Evolutionary conservation across 257 asterid species (phyloP), one percentile per base, ranked within the genome.

Genomic region (Thymus quinquecostatus): DNA sequence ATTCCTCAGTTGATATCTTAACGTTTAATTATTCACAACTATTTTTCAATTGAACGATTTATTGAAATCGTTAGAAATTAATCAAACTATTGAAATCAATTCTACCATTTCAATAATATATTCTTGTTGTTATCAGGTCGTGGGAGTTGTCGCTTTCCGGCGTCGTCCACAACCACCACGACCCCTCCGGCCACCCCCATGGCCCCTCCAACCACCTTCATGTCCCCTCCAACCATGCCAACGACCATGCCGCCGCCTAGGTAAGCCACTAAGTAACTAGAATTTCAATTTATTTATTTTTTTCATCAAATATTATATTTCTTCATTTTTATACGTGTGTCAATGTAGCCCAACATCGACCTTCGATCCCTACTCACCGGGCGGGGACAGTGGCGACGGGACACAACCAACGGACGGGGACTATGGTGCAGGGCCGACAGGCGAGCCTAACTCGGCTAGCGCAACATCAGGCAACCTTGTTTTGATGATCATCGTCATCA

Each of bases 401-500:
- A 49, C 67, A 14, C 73, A 62, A 29, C 88, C 82, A 49, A 67
- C 81, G 6, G 90, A 57, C 45, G 55, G 68, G 30, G 91, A 87
- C 51, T 82, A 78, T 68, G 89, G 86, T 59, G 77, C 73, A 8
- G 89, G 79, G 68, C 95, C 95, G 8, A 84, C 92, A 8, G 92
- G 92, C 9, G 64, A 74, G 64, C 90, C 95, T 45, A 86, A 66
- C 76, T 85, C 88, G 34, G 92, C 83, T 50, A 66, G 68, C 66
- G 64, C 69, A 60, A 12, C 57, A 48, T 71, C 88, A 41, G 34
- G 53, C 80, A 74, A 66, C 77, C 71, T 69, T 48, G 69, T 33
- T 66, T 72, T 68, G 65, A 60, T 80, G 61, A 62, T 77, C 50
- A 40, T 76, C 63, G 41, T 71, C 44, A 36, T 43, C 54, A 66